Base-by-base conservation (phyloP, 768 basidiomycete species). In the Mrakia gelida region DNA sequence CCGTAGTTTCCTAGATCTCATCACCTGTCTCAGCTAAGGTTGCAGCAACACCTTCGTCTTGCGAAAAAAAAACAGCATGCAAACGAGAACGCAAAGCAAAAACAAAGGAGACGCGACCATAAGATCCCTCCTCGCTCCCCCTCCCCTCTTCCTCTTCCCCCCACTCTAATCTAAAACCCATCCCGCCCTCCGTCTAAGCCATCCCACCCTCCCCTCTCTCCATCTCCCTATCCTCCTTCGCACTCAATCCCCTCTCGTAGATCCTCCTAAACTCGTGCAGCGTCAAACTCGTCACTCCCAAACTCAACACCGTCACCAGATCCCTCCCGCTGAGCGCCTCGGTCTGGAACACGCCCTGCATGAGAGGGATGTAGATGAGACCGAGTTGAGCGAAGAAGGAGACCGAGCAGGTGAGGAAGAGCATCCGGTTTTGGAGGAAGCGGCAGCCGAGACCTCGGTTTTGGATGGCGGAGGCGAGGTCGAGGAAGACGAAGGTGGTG, bases 401-500 rank as follows among this genome's bases (percentile, higher is more conserved):
- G 75, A 92, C 87, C 6, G 91, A 92, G 68, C 97, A 93, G 0
- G 96, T 98, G 80, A 90, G 87, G 80, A 96, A 85, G 77, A 98
- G 87, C 93, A 98, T 95, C 82, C 88, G 88, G 87, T 98, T 98
- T 38, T 79, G 68, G 77, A 89, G 86, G 43, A 98, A 82, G 9
- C 90, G 91, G 81, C 94, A 96, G 62, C 91, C 90, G 23, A 98
- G 88, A 16, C 94, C 94, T 75, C 96, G 92, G 84, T 93, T 96
- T 84, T 98, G 95, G 45, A 97, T 85, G 1, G 96, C 96, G 56
- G 95, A 98, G 15, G 94, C 92, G 63, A 98, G 89, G 85, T 98
- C 96, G 80, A 98, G 91, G 87, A 98, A 93, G 77, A 98, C 96
- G 85, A 98, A 98, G 83, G 91, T 92, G 26, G 95, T 92, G 85